Base-by-base conservation (phyloP, 148 eudicot genomes). In the Chenopodium suecicum region DNA sequence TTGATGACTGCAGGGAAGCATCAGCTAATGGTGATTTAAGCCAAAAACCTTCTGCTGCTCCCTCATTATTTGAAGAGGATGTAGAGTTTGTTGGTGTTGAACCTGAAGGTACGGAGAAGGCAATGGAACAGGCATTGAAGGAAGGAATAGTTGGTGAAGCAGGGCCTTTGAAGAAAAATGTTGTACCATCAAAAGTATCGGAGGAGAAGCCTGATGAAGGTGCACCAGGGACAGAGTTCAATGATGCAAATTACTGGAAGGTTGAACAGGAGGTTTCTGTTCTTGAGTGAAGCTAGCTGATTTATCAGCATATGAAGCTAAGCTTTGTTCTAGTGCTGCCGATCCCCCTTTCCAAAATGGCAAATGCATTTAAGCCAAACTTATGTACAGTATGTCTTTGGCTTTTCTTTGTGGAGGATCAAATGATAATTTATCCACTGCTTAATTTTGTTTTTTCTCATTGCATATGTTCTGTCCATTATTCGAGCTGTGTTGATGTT, bases 61-160 rank as follows among this genome's bases (percentile, higher is more conserved):
- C 94, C 1, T 95, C 99, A 79, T 86, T 95, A 87, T 95, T 93
- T 71, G 99, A 93, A 82, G 99, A 95, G 80, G 99, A 95, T 83
- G 98, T 95, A 25, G 98, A 95, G 86, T 95, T 93, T 88, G 99
- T 95, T 25, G 99, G 99, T 66, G 98, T 95, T 86, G 99, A 95
- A 86, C 79, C 87, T 29, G 98, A 93, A 79, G 99, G 99, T 22
- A 90, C 98, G 0, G 98, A 95, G 82, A 93, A 92, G 82, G 99
- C 99, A 54, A 95, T 95, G 98, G 98, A 93, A 4, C 96, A 93
- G 69, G 98, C 99, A 82, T 77, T 95, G 64, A 93, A 95, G 83
- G 99, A 95, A 87, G 98, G 99, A 19, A 95, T 92, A 82, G 99
- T 95, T 31, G 99, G 99, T 48, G 99, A 95, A 90, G 98, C 98